Conservation (phyloP, 2,329 filamentous ascomycete genomes). For the Leptodontidium sp. region DNA sequence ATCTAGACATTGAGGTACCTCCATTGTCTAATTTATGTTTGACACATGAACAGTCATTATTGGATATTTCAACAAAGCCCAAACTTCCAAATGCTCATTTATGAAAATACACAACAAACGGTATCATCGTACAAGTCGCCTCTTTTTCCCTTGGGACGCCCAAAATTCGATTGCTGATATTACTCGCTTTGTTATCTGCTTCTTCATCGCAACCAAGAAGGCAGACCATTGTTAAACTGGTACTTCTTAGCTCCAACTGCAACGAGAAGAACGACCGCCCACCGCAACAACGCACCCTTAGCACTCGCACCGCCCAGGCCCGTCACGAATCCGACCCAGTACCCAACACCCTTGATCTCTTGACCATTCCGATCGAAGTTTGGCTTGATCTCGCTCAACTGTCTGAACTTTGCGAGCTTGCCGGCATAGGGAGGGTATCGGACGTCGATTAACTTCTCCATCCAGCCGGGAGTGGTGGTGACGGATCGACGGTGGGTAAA, state of each 20-base stretch:
- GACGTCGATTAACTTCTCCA: conserved; percentile 71
- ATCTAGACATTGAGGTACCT: not conserved
- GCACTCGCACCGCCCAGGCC: conserved; percentile 59
- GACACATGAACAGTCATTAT: not conserved
- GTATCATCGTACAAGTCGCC: conserved; percentile 18
- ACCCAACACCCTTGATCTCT: conserved; percentile 58
- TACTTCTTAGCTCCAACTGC: conserved; percentile 34
- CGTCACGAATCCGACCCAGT: conserved; percentile 62
- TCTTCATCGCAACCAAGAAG: conserved; percentile 35
- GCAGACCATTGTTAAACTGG: conserved; percentile 31
- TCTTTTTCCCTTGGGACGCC: not conserved
- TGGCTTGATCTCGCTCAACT: conserved; percentile 56
- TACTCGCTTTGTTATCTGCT: not conserved
- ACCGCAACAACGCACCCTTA: conserved; percentile 31
- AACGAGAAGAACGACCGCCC: conserved; percentile 34
- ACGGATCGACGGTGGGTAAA: conserved; percentile 69
- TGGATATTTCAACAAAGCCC: not conserved
- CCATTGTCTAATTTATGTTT: not conserved
- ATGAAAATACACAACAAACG: not conserved
- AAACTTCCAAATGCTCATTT: not conserved
- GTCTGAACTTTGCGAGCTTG: conserved; percentile 54
- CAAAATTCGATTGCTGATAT: not conserved
- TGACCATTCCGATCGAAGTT: conserved; percentile 70
- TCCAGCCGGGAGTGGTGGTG: conserved; percentile 70
- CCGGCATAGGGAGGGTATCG: conserved; percentile 70